A percentile compares a stretch with the other conserved stretches of the same genome.
Conservation (phyloP, 2,329 filamentous ascomycete genomes). For the Metarhizium guizhouense region DNA sequence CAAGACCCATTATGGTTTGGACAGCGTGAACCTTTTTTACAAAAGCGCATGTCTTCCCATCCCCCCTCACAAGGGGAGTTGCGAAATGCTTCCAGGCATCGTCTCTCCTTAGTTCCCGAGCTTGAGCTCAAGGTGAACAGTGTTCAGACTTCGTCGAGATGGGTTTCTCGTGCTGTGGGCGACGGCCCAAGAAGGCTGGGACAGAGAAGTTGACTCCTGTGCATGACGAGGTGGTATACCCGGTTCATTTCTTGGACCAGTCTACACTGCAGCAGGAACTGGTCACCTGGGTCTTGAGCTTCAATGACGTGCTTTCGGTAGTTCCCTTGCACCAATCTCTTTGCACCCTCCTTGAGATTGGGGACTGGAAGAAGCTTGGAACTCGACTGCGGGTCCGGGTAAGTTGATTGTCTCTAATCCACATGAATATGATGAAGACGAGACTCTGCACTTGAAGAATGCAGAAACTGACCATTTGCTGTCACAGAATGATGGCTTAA, state of each 20-base stretch:
- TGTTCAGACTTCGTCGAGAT: background rate
- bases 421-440: background rate
- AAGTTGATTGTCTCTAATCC: background rate
- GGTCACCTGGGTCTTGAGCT: slow-evolving; percentile 8
- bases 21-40: background rate
- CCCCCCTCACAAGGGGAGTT: background rate
- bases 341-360: slow-evolving; percentile 5
- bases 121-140: background rate
- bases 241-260: slow-evolving; percentile 5
- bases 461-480: background rate
- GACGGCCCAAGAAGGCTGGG: background rate
- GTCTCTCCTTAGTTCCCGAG: background rate
- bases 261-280: slow-evolving; percentile 1
- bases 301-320: slow-evolving; percentile 8
- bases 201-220: background rate
- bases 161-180: slow-evolving; percentile 2
- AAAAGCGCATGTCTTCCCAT: background rate
- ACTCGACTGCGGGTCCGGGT: slow-evolving; percentile 5
- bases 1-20: background rate
- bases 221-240: slow-evolving; percentile 2
- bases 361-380: slow-evolving; percentile 8
- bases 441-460: background rate
- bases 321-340: slow-evolving; percentile 3
- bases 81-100: background rate
- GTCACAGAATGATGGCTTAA: slow-evolving; percentile 2